Percentiles rank a stretch among this genome's conserved stretches.
These are phyloP conservation scores for Macadamia integrifolia DNA, from an alignment of 164 flowering plant genomes.

Conservation along the genomic window DNA sequence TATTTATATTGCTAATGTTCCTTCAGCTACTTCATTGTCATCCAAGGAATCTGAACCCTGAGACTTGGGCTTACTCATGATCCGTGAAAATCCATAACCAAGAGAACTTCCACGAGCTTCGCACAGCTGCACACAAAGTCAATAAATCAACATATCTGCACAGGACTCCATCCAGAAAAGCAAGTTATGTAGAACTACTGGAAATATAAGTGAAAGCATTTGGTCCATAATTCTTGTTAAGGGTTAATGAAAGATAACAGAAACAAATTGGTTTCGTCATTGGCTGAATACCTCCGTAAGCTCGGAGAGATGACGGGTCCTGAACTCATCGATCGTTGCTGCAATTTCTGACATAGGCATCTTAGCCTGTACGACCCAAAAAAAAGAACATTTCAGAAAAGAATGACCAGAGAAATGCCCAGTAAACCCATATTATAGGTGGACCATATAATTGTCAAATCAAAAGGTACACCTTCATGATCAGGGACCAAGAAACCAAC, in stretches of 20 bases:
- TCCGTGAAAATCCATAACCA: constrained; percentile 80
- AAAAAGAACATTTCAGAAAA: not conserved
- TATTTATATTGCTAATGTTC: constrained; percentile 64
- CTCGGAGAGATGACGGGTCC: constrained; percentile 93
- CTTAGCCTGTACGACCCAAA: constrained; percentile 54
- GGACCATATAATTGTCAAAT: too few species aligned
- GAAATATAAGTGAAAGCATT: not conserved
- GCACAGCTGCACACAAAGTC: constrained; percentile 53
- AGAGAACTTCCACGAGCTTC: constrained; percentile 90
- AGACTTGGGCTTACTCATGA: constrained; percentile 56
- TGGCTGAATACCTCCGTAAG: constrained; percentile 72
- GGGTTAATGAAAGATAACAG: not conserved
- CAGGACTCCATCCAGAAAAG: too few species aligned
- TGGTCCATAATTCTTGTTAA: not conserved
- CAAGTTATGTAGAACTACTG: not conserved
- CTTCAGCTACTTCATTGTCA: constrained; percentile 65
- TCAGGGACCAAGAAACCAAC: too few species aligned
- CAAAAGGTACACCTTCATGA: too few species aligned
- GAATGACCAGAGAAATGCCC: not conserved
- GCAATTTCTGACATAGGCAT: constrained; percentile 92
- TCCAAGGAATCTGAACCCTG: constrained; percentile 55
- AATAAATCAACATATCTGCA: not conserved
- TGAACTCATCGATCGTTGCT: constrained; percentile 88
- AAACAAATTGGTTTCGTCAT: not conserved
- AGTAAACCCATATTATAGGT: not conserved